These are phyloP conservation scores for Wickerhamomyces bisporus DNA, from an alignment of 805 yeast species.

Conservation along the genomic window DNA sequence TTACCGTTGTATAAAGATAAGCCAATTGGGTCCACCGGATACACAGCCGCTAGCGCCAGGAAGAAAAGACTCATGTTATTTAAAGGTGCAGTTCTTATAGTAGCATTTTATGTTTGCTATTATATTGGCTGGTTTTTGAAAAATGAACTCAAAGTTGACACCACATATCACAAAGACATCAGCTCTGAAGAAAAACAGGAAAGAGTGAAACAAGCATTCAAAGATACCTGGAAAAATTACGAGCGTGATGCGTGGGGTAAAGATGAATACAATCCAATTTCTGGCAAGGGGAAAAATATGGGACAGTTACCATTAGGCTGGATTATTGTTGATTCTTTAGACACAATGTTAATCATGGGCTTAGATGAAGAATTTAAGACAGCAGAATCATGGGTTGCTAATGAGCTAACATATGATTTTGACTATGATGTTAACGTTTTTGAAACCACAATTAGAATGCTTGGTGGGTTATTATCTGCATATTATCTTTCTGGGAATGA, in stretches of 20 bases:
- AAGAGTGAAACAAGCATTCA: conserved; percentile 62
- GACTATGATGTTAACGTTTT: conserved; percentile 77
- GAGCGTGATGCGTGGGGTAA: conserved; percentile 76
- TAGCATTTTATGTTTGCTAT: conserved; percentile 38
- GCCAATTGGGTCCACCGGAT: conserved; percentile 27
- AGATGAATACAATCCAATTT: conserved; percentile 72
- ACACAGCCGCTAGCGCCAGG: conserved; percentile 4
- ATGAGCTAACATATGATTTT: conserved; percentile 64
- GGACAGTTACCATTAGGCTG: conserved; percentile 83
- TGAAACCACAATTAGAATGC: conserved; percentile 92
- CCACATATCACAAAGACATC: not conserved
- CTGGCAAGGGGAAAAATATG: conserved; percentile 62
- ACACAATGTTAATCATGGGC: conserved; percentile 72
- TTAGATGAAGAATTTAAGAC: conserved; percentile 51
- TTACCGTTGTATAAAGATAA: conserved; percentile 53
- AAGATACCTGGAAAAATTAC: conserved; percentile 75
- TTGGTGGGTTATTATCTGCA: conserved; percentile 89
- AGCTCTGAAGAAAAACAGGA: conserved; percentile 35
- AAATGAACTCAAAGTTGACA: conserved; percentile 8
- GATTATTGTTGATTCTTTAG: conserved; percentile 87
- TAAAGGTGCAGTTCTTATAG: conserved; percentile 36
- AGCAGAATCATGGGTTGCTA: conserved; percentile 71
- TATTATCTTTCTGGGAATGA: conserved; percentile 66
- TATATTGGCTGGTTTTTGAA: conserved; percentile 23
- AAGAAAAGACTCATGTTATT: conserved; percentile 33